Evolutionary conservation across 345 rosid species (phyloP).

Genomic region (Mercurialis annua): DNA sequence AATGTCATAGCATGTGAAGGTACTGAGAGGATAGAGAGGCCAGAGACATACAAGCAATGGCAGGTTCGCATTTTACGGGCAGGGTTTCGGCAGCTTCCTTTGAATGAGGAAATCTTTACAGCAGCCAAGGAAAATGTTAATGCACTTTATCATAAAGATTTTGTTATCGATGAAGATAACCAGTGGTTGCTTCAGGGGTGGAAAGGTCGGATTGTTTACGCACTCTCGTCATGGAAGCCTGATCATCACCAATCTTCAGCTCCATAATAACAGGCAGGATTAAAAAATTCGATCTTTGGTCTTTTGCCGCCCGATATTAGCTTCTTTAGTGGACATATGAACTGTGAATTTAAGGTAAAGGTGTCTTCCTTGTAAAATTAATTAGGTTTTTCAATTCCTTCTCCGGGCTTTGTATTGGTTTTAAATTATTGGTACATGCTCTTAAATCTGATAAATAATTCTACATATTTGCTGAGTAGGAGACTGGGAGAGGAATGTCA

Average conservation of each 20-base stretch:
- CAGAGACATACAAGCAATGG: constrained; percentile 43
- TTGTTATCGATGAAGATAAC: constrained; percentile 39
- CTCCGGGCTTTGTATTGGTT: no score
- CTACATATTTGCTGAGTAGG: constrained; percentile 10
- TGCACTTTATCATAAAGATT: constrained; percentile 33
- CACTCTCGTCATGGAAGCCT: constrained; percentile 39
- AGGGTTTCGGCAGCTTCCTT: constrained; percentile 40
- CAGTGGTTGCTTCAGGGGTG: constrained; percentile 45
- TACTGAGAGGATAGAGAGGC: constrained; percentile 53
- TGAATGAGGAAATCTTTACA: constrained; percentile 25
- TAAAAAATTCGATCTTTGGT: background rate
- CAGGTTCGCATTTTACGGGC: constrained; percentile 31
- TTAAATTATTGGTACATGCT: no score
- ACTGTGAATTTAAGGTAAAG: constrained; percentile 16
- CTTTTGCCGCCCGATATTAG: background rate
- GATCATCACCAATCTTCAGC: constrained; percentile 8
- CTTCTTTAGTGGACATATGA: constrained; percentile 2
- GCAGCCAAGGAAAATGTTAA: constrained; percentile 34
- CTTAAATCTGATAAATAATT: background rate
- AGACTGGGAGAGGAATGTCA: background rate
- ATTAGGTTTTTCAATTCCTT: no score
- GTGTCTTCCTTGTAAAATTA: background rate
- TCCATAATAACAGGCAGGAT: constrained; percentile 12
- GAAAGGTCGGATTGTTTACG: constrained; percentile 43
- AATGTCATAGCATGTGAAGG: constrained; percentile 66